phyloP scores from a whole-genome alignment of 2,329 filamentous ascomycete species.

The Colletotrichum sp. region DNA sequence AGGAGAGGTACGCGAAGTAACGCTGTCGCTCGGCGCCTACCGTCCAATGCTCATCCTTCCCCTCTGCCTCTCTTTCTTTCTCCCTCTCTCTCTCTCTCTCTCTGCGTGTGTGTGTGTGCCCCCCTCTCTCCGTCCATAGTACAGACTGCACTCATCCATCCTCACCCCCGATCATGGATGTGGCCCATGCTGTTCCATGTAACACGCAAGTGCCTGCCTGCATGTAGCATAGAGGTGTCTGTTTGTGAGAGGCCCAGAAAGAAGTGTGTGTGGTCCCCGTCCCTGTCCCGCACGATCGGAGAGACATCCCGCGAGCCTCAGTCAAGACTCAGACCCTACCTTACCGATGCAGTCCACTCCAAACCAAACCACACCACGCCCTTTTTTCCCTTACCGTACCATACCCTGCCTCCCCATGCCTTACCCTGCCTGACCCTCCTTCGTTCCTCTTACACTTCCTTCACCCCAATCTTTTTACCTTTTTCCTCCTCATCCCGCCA shows the following conservation, averaged over 20 bases:
- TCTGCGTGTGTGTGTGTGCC: background rate
- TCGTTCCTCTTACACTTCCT: background rate
- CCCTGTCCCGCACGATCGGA: constrained; percentile 10
- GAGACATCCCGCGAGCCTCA: constrained; percentile 18
- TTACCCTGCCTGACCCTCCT: constrained; percentile 7
- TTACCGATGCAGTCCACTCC: background rate
- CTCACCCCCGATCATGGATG: background rate
- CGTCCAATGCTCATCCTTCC: background rate
- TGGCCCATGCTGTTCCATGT: constrained; percentile 15
- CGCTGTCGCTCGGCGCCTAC: constrained; percentile 19
- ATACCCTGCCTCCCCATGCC: background rate
- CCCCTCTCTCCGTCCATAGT: background rate
- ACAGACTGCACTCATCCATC: background rate
- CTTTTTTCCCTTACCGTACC: background rate
- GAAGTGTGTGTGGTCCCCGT: constrained; percentile 7
- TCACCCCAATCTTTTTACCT: background rate
- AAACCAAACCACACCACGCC: background rate
- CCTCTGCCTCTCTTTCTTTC: background rate
- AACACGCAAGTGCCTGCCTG: constrained; percentile 15
- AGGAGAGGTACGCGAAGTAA: constrained; percentile 14
- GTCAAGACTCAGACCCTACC: constrained; percentile 13
- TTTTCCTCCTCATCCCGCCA: background rate
- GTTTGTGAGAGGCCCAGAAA: background rate
- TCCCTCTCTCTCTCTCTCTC: background rate
- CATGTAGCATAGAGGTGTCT: constrained; percentile 10